Evolutionary conservation across 1,284 basidiomycete species (phyloP).

Genomic region (Ceraceosorus bombacis): DNA sequence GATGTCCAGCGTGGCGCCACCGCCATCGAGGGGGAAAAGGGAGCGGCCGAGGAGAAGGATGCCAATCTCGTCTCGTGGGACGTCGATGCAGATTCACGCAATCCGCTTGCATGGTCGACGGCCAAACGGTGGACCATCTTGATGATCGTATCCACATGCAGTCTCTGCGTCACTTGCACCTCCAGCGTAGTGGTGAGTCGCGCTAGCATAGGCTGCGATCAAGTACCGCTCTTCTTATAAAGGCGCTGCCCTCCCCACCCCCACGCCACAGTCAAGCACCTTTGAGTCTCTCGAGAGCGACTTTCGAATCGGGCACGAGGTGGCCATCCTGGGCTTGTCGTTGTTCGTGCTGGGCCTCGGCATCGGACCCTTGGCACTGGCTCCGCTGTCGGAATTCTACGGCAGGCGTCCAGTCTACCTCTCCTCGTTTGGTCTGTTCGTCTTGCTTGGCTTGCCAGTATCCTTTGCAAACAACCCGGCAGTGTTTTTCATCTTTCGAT

Average conservation of each 20-base stretch:
- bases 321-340: conserved; percentile 66
- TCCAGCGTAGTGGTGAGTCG: conserved; percentile 22
- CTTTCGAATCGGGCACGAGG: conserved; percentile 59
- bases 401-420: conserved; percentile 49
- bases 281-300: conserved; percentile 59
- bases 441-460: conserved; percentile 59
- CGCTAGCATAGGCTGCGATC: no score
- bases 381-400: conserved; percentile 57
- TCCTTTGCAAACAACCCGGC: conserved; percentile 60
- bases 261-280: conserved; percentile 7
- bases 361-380: conserved; percentile 50
- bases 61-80: conserved; percentile 23
- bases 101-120: conserved; percentile 25
- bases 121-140: conserved; percentile 21
- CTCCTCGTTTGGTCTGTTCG: conserved; percentile 24
- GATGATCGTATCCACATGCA: conserved; percentile 18
- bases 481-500: conserved; percentile 63
- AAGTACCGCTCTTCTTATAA: no score
- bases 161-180: conserved; percentile 29
- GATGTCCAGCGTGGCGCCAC: not conserved
- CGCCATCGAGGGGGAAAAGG: not conserved
- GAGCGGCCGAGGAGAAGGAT: conserved; percentile 8
- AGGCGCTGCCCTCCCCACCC: no score
- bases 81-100: conserved; percentile 17
- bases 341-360: conserved; percentile 57